Evolutionary conservation across 192 early-diverging fungal genomes (phyloP).

Genomic region (Entomortierella lignicola): DNA sequence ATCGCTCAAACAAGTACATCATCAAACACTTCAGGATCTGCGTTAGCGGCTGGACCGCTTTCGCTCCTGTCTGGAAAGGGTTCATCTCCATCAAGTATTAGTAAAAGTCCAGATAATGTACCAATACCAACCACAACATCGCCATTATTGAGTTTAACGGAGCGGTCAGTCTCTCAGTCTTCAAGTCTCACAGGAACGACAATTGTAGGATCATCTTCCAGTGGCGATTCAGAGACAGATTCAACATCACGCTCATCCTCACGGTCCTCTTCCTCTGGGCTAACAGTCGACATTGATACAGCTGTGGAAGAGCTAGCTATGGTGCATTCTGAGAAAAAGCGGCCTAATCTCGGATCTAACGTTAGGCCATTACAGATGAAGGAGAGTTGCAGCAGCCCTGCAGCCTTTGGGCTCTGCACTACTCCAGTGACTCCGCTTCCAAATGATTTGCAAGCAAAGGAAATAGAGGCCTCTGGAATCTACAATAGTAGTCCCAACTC

Average conservation of each 20-base stretch:
- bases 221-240: background rate
- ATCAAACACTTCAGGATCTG: constrained; percentile 8
- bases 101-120: no score
- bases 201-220: background rate
- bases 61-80: constrained; percentile 25
- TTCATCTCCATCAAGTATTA: background rate
- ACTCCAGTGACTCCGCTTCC: constrained; percentile 16
- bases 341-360: constrained; percentile 1
- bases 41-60: constrained; percentile 42
- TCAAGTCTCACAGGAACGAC: constrained; percentile 12
- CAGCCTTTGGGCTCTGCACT: constrained; percentile 28
- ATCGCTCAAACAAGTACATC: constrained; percentile 47
- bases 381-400: constrained; percentile 30
- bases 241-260: constrained; percentile 6
- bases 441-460: background rate
- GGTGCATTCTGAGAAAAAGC: background rate
- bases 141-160: background rate
- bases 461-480: background rate
- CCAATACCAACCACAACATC: no score
- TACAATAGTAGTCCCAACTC: background rate
- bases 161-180: constrained; percentile 10
- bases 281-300: constrained; percentile 11
- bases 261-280: constrained; percentile 7
- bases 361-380: constrained; percentile 17
- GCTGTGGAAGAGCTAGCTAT: constrained; percentile 4